A percentile compares a stretch with the other conserved stretches of the same genome.
These are phyloP conservation scores for Scleroderma bovista DNA, from an alignment of 768 basidiomycete genomes.

Conservation along the genomic window DNA sequence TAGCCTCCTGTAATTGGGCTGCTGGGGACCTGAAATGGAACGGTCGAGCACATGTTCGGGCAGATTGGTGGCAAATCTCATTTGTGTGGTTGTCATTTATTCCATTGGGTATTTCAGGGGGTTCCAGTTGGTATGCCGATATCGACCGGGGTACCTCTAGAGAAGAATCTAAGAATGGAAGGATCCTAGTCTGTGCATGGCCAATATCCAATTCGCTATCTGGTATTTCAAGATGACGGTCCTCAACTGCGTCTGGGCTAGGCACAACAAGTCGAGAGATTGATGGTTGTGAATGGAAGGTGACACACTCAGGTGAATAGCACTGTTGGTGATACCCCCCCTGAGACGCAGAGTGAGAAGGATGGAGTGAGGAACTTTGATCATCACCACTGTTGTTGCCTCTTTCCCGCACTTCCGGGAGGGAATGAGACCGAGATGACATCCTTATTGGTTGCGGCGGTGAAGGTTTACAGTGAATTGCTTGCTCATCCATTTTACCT, in stretches of 20 bases:
- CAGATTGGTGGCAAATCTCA: conserved; percentile 1
- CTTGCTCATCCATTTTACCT: conserved; percentile 1
- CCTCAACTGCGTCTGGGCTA: too few species aligned
- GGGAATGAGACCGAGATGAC: conserved; percentile 3
- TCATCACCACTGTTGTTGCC: conserved; percentile 9
- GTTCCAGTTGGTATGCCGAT: conserved; percentile 5
- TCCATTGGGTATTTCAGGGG: conserved; percentile 5
- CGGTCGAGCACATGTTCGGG: too few species aligned
- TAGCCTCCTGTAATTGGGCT: background rate
- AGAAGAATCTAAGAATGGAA: conserved; percentile 5
- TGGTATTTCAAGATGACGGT: background rate
- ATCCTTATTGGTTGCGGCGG: background rate
- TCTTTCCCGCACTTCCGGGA: conserved; percentile 19
- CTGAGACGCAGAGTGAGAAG: conserved; percentile 58
- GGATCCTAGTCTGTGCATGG: background rate
- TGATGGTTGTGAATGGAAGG: conserved; percentile 1
- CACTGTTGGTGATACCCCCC: conserved; percentile 15
- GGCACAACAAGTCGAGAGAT: conserved; percentile 1
- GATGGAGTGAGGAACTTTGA: conserved; percentile 29
- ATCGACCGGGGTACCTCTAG: conserved; percentile 2
- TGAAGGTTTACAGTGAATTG: conserved; percentile 1
- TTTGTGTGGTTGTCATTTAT: conserved; percentile 7
- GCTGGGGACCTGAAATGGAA: background rate
- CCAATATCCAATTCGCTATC: background rate
- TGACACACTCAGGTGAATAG: background rate